Percentiles rank a stretch among this genome's conserved stretches.
Evolutionary conservation across 352 stramenopile genomes (phyloP).

Genomic region (Aphanomyces invadans): DNA sequence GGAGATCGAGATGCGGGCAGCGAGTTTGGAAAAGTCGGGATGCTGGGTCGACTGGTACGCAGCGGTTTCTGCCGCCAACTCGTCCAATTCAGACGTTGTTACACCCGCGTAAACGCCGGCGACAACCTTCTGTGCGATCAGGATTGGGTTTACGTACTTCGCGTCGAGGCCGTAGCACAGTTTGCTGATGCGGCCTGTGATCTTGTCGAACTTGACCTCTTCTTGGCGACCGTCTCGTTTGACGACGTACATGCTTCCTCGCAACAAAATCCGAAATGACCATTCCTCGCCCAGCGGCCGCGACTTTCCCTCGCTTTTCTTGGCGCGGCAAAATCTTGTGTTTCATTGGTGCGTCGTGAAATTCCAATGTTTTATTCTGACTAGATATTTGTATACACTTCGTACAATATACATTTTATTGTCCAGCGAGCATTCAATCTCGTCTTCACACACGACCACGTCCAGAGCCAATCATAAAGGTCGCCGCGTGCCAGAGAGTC

Average conservation of each 20-base stretch:
- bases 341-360: neutral
- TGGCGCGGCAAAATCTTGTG: neutral
- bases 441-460: neutral
- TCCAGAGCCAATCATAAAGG: neutral
- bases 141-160: constrained; percentile 94
- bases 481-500: neutral
- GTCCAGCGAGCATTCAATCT: too few relatives aligned
- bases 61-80: constrained; percentile 96
- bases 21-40: constrained; percentile 98
- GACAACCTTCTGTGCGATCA: constrained; percentile 99
- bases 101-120: constrained; percentile 98
- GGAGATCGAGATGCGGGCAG: constrained; percentile 96
- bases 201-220: constrained; percentile 98
- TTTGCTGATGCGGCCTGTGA: constrained; percentile 95
- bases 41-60: constrained; percentile 97
- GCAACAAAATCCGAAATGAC: constrained; percentile 18
- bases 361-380: neutral
- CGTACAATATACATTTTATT: too few relatives aligned
- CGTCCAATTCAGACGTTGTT: constrained; percentile 97
- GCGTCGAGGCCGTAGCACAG: constrained; percentile 97
- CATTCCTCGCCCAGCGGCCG: neutral
- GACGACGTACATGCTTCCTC: constrained; percentile 87
- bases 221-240: constrained; percentile 91
- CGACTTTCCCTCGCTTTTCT: constrained; percentile 11
- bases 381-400: neutral